phyloP scores from a whole-genome alignment of 306 rosid genomes.

The Castanea crenata region DNA sequence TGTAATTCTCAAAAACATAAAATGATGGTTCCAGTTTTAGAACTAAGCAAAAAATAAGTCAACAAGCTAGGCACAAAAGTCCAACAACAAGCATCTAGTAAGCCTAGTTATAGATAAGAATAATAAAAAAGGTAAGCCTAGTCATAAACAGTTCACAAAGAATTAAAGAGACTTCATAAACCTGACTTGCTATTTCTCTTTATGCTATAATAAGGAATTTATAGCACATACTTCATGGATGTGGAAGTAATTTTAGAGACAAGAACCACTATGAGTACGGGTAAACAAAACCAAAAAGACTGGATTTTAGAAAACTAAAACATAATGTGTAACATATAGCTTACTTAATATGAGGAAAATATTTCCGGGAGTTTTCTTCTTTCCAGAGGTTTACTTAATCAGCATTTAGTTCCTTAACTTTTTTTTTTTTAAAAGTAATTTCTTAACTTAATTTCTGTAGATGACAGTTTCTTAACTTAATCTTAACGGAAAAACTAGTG shows the following conservation, averaged over 20 bases:
- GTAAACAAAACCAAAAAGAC: too few species aligned
- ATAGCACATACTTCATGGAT: neutral
- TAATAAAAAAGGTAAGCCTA: too few species aligned
- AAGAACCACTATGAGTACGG: too few species aligned
- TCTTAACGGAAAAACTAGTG: neutral
- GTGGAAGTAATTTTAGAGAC: too few species aligned
- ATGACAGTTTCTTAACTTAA: neutral
- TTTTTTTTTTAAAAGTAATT: too few species aligned
- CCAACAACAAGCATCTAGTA: neutral
- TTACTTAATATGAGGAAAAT: too few species aligned
- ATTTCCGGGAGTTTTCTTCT: too few species aligned
- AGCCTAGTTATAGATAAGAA: neutral
- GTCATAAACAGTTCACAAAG: neutral
- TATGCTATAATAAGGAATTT: neutral
- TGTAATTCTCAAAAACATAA: neutral
- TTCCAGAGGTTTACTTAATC: neutral
- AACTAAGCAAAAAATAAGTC: neutral
- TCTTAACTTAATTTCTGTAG: too few species aligned
- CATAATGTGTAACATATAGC: too few species aligned
- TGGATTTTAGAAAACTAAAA: too few species aligned
- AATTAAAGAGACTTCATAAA: neutral
- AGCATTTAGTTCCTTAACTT: neutral
- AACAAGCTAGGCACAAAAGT: neutral
- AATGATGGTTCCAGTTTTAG: neutral
- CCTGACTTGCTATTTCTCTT: neutral